Conservation (phyloP, 768 basidiomycete genomes). For the Kwoniella pini region DNA sequence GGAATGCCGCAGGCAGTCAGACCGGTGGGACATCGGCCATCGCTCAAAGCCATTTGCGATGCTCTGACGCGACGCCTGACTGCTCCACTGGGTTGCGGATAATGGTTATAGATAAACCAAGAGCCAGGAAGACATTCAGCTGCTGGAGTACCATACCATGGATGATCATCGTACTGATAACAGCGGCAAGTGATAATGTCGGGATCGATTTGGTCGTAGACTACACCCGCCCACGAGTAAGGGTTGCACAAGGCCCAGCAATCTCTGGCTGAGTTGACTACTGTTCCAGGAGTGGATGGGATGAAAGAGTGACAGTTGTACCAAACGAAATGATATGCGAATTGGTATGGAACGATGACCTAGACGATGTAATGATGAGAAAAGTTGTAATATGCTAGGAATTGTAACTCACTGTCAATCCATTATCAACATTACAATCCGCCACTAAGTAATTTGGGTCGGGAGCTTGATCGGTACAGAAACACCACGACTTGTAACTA, state of each 20-base stretch:
- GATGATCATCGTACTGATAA: not conserved
- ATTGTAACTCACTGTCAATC: no score
- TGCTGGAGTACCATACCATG: slow-evolving; percentile 1
- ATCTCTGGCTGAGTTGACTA: not conserved
- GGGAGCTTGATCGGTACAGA: no score
- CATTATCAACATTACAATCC: no score
- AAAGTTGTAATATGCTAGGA: no score
- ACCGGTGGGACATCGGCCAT: no score
- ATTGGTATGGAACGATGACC: not conserved
- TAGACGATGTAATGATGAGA: no score
- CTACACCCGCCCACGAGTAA: not conserved
- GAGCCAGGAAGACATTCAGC: not conserved
- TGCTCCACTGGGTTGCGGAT: not conserved
- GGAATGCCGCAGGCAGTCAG: no score
- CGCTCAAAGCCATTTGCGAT: not conserved
- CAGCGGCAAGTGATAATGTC: not conserved
- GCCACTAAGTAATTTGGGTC: no score
- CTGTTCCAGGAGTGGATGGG: not conserved
- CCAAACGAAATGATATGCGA: slow-evolving; percentile 1
- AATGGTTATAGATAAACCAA: slow-evolving; percentile 4
- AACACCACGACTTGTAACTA: no score
- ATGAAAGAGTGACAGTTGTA: not conserved
- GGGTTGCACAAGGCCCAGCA: not conserved
- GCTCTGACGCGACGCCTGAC: not conserved
- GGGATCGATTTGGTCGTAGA: not conserved